A percentile compares a stretch with the other conserved stretches of the same genome.
phyloP scores from a whole-genome alignment of 2,329 filamentous ascomycete genomes.

The Fusarium stilboides region DNA sequence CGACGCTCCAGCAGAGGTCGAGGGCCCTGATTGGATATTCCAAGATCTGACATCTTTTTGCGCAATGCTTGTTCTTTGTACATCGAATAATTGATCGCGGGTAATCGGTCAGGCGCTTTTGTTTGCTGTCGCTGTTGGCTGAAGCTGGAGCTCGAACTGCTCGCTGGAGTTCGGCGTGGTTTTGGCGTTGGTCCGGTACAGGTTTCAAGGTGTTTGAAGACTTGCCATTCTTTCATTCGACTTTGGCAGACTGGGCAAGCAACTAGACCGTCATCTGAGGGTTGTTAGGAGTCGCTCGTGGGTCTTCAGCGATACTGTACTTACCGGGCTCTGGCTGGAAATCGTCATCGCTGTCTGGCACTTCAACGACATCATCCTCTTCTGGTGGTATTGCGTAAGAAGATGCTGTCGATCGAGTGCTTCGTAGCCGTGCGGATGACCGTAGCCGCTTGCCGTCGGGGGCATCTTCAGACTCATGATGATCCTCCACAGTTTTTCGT shows the following conservation, averaged over 20 bases:
- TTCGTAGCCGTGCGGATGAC: constrained; percentile 67
- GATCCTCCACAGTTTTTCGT: constrained; percentile 62
- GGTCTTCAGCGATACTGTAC: neutral
- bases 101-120: constrained; percentile 74
- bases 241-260: constrained; percentile 85
- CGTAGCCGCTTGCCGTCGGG: constrained; percentile 65
- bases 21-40: constrained; percentile 79
- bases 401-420: constrained; percentile 56
- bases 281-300: constrained; percentile 21
- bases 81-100: constrained; percentile 87
- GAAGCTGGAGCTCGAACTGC: constrained; percentile 25
- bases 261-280: constrained; percentile 79
- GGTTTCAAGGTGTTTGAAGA: constrained; percentile 86
- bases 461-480: constrained; percentile 46
- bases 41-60: constrained; percentile 86
- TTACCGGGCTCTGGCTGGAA: constrained; percentile 51
- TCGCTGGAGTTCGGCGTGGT: constrained; percentile 15
- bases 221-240: constrained; percentile 83
- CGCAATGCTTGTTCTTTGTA: constrained; percentile 84
- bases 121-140: constrained; percentile 49
- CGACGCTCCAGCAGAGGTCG: constrained; percentile 81
- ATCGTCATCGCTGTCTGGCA: constrained; percentile 52
- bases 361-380: constrained; percentile 46
- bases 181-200: constrained; percentile 61
- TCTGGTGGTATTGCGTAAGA: constrained; percentile 34